phyloP scores from a whole-genome alignment of 2,329 filamentous ascomycete genomes.

The Magnaporthiopsis incrustans region DNA sequence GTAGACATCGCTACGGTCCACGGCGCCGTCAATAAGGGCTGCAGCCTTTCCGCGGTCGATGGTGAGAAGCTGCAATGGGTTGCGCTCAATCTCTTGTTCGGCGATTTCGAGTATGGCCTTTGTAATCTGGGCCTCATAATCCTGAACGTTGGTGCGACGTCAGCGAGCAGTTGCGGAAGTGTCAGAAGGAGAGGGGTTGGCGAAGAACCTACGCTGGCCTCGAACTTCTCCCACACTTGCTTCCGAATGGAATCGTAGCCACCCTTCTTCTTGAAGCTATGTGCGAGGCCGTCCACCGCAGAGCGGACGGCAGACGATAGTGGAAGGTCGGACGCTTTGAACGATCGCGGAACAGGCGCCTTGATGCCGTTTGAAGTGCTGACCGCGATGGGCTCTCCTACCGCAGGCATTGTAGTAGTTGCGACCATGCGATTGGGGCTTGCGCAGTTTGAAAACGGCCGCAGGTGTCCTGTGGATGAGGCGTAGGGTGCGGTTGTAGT shows the following conservation, averaged over 20 bases:
- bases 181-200: neutral
- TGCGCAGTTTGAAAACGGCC: neutral
- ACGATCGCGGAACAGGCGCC: constrained; percentile 32
- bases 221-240: constrained; percentile 67
- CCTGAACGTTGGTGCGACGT: constrained; percentile 32
- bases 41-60: constrained; percentile 67
- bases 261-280: constrained; percentile 79
- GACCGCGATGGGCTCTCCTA: constrained; percentile 5
- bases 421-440: neutral
- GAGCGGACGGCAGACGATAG: constrained; percentile 64
- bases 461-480: neutral
- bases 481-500: neutral
- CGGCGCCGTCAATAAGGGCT: constrained; percentile 68
- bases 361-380: constrained; percentile 3
- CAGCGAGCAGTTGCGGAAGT: neutral
- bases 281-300: constrained; percentile 67
- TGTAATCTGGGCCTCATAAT: constrained; percentile 60
- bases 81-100: constrained; percentile 66
- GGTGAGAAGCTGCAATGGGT: constrained; percentile 62
- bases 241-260: constrained; percentile 74
- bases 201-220: constrained; percentile 47
- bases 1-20: constrained; percentile 70
- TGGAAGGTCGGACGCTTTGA: constrained; percentile 69
- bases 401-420: constrained; percentile 11
- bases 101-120: constrained; percentile 61